Percentiles rank a stretch among this genome's conserved stretches.
phyloP scores from a whole-genome alignment of 331 rosid species.

The Ulmus americana region DNA sequence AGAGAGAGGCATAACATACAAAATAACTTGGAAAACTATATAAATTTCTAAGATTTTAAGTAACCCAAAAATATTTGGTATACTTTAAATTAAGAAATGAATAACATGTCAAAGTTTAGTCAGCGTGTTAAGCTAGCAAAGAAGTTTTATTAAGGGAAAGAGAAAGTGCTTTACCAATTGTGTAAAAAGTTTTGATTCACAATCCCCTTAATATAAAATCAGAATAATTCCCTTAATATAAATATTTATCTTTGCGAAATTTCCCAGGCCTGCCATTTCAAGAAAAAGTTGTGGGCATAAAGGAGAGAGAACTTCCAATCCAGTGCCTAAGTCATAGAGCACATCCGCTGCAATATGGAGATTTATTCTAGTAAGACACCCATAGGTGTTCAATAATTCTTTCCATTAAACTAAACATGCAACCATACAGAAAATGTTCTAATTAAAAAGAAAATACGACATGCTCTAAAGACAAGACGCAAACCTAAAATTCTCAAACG shows the following conservation, averaged over 20 bases:
- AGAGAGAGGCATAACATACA: too few relatives aligned
- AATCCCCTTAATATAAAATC: background rate
- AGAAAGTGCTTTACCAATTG: too few relatives aligned
- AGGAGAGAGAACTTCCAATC: constrained; percentile 92
- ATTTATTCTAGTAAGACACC: constrained; percentile 17
- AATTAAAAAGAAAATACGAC: background rate
- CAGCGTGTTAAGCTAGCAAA: too few relatives aligned
- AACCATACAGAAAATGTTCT: background rate
- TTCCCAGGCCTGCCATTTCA: constrained; percentile 87
- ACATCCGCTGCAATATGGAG: constrained; percentile 62
- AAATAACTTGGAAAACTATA: too few relatives aligned
- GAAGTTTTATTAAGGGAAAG: too few relatives aligned
- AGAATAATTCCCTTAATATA: background rate
- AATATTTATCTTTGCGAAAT: constrained; percentile 62
- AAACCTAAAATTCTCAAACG: constrained; percentile 84
- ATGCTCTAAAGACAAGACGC: constrained; percentile 20
- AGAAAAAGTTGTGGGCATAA: constrained; percentile 89
- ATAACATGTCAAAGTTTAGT: too few relatives aligned
- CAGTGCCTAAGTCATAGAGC: constrained; percentile 77
- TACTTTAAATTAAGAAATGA: too few relatives aligned
- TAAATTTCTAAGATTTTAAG: too few relatives aligned
- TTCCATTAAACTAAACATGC: constrained; percentile 2
- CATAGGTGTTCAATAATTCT: constrained; percentile 4
- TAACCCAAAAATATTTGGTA: too few relatives aligned
- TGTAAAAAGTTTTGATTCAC: too few relatives aligned